phyloP scores from a whole-genome alignment of 2,329 filamentous ascomycete genomes.

The Ophiostoma tasmaniense region DNA sequence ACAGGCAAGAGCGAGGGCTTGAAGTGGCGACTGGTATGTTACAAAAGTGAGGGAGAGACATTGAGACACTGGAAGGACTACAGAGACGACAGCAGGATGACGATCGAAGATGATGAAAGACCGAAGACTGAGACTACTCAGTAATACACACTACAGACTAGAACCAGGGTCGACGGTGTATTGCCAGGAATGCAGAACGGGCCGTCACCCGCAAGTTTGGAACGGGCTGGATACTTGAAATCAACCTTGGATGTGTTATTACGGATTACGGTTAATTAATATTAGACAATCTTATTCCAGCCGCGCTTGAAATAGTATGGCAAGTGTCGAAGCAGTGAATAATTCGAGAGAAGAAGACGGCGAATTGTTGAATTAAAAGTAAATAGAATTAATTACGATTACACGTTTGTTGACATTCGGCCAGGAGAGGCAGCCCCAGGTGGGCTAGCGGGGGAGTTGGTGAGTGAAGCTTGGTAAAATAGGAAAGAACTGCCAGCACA shows the following conservation, averaged over 20 bases:
- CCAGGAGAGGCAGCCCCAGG: conserved; percentile 19
- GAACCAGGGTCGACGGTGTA: not conserved
- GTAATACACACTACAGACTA: not conserved
- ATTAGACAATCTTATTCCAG: conserved; percentile 1
- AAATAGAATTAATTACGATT: not conserved
- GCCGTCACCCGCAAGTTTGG: not conserved
- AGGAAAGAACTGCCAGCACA: not conserved
- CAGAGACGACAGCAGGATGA: not conserved
- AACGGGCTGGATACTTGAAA: not conserved
- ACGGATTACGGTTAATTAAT: not conserved
- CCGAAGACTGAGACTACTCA: too few relatives aligned
- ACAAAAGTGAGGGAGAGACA: not conserved
- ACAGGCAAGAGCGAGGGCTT: conserved; percentile 2
- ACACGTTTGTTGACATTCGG: conserved; percentile 18
- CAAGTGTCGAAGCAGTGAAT: too few relatives aligned
- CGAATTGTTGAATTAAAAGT: not conserved
- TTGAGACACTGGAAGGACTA: not conserved
- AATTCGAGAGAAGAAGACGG: too few relatives aligned
- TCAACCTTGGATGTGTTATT: not conserved
- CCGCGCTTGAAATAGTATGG: too few relatives aligned
- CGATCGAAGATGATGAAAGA: too few relatives aligned
- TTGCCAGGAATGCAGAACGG: conserved; percentile 5
- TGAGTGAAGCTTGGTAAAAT: not conserved
- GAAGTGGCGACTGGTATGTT: not conserved
- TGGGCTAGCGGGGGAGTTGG: conserved; percentile 12